phyloP scores from a whole-genome alignment of 495 filamentous ascomycete genomes.

The Staphylotrichum longicolle region DNA sequence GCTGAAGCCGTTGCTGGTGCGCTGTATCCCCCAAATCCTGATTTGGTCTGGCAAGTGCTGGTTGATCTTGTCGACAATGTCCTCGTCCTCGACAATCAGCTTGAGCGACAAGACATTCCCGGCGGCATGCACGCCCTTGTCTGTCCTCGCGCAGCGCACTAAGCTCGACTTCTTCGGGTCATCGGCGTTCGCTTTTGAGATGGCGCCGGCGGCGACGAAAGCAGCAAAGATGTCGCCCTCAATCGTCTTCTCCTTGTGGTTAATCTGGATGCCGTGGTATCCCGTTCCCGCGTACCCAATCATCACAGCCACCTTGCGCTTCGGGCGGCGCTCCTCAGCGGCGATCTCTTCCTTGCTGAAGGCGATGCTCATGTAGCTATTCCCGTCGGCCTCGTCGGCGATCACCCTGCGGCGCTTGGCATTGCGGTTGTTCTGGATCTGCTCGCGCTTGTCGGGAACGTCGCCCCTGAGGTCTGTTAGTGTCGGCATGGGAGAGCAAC shows the following conservation, averaged over 20 bases:
- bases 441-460: constrained; percentile 57
- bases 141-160: constrained; percentile 89
- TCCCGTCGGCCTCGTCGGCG: constrained; percentile 42
- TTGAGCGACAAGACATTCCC: constrained; percentile 96
- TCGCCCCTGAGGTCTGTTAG: constrained; percentile 31
- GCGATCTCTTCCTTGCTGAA: constrained; percentile 70
- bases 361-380: constrained; percentile 44
- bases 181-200: constrained; percentile 92
- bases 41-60: constrained; percentile 80
- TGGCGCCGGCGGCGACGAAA: constrained; percentile 83
- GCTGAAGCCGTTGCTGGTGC: constrained; percentile 81
- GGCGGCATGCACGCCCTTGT: constrained; percentile 97
- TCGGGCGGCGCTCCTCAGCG: constrained; percentile 78
- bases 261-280: constrained; percentile 94
- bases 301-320: constrained; percentile 92
- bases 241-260: constrained; percentile 77
- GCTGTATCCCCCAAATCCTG: constrained; percentile 85
- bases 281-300: constrained; percentile 96
- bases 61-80: constrained; percentile 90
- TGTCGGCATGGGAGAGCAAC: constrained; percentile 27
- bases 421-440: constrained; percentile 54
- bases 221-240: constrained; percentile 95
- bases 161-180: constrained; percentile 96
- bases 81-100: constrained; percentile 86
- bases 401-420: constrained; percentile 53